phyloP scores from a whole-genome alignment of 768 basidiomycete species.

The Suillus discolor region DNA sequence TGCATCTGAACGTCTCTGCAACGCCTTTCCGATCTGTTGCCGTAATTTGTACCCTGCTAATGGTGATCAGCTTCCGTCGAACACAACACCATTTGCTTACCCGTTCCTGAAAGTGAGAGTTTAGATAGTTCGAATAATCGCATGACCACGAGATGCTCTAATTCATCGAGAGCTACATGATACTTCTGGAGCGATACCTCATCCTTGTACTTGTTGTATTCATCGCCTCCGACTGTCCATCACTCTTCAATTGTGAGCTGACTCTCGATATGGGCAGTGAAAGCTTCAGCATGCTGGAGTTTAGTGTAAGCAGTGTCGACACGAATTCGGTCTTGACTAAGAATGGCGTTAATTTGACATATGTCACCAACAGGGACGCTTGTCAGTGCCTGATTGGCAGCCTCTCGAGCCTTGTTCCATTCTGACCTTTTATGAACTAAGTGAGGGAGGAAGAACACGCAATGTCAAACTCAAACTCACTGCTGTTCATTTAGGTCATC shows the following conservation, averaged over 20 bases:
- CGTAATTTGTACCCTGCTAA: constrained; percentile 33
- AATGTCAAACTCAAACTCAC: no score
- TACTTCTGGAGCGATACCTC: constrained; percentile 22
- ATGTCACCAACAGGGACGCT: not conserved
- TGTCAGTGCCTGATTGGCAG: constrained; percentile 1
- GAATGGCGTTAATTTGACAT: not conserved
- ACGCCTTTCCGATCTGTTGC: constrained; percentile 32
- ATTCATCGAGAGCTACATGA: constrained; percentile 31
- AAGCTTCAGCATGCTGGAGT: no score
- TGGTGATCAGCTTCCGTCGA: not conserved
- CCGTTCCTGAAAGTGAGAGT: constrained; percentile 35
- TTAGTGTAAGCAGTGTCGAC: constrained; percentile 5
- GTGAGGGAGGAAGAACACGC: no score
- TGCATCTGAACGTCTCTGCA: constrained; percentile 26
- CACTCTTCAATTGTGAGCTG: constrained; percentile 2
- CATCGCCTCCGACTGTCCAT: constrained; percentile 7
- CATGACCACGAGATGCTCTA: constrained; percentile 37
- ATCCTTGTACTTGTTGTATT: constrained; percentile 4
- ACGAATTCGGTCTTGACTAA: constrained; percentile 1
- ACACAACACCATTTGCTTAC: not conserved
- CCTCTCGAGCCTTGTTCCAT: not conserved
- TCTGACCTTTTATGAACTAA: not conserved
- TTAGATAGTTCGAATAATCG: constrained; percentile 26
- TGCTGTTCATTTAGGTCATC: no score
- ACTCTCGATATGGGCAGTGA: constrained; percentile 7